These are phyloP conservation scores for Arctium lappa DNA, from an alignment of 129 eudicot species.

Conservation along the genomic window DNA sequence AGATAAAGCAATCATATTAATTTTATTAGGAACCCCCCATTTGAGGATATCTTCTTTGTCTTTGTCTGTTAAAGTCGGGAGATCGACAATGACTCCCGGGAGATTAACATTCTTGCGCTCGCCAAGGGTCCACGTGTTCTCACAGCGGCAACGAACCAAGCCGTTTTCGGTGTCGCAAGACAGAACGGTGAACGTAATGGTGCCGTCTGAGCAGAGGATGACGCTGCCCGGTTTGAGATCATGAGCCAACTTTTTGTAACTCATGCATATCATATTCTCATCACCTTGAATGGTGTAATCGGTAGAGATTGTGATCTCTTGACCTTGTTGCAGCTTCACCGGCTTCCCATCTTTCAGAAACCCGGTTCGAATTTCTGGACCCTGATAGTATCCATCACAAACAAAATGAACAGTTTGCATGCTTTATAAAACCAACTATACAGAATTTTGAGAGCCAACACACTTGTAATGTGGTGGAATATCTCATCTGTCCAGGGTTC, in stretches of 20 bases:
- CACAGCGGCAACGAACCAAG: conserved; percentile 38
- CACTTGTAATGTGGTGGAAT: too few species aligned
- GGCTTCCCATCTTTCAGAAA: conserved; percentile 44
- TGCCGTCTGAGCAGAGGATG: conserved; percentile 40
- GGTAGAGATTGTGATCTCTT: conserved; percentile 39
- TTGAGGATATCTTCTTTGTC: conserved; percentile 36
- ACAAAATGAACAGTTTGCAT: conserved; percentile 6
- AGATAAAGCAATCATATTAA: conserved; percentile 37
- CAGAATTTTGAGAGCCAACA: conserved; percentile 2
- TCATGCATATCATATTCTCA: conserved; percentile 41
- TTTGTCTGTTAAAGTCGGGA: conserved; percentile 41
- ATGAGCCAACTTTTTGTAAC: conserved; percentile 40
- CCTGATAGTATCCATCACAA: conserved; percentile 14
- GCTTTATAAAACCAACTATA: background rate
- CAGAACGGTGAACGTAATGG: conserved; percentile 36
- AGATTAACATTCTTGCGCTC: conserved; percentile 49
- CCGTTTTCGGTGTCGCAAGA: conserved; percentile 35
- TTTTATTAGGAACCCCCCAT: conserved; percentile 41
- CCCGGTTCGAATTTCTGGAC: conserved; percentile 47
- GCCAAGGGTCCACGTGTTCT: conserved; percentile 38
- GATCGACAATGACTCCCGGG: conserved; percentile 42
- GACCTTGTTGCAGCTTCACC: conserved; percentile 30
- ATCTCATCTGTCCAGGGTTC: too few species aligned
- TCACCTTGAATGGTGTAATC: conserved; percentile 36
- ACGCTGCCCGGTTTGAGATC: conserved; percentile 29